Base-by-base conservation (phyloP, 2,329 filamentous ascomycete species). In the Colletotrichum zoysiae region DNA sequence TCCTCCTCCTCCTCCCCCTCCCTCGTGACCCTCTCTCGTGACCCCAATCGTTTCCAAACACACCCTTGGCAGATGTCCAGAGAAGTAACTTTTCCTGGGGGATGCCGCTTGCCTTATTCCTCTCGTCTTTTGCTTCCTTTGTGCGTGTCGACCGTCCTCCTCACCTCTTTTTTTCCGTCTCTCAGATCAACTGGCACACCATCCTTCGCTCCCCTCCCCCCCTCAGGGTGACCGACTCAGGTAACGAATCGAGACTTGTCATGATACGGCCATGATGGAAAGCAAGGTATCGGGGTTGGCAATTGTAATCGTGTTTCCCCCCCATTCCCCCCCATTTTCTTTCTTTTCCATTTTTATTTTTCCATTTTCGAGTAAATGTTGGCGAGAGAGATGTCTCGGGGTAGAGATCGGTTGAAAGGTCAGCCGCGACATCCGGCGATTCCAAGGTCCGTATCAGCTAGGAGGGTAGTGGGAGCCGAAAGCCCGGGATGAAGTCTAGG, bases 71-170 rank as follows among this genome's bases (percentile, higher is more conserved):
- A 40, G 9, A 23, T 55, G 61, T 64, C 61, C 61, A 55, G 35
- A 64, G 55, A 33, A 42, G 35, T 64, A 42, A 55, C 23, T 42
- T 55, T 53, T 51, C 9, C n/a, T 11, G 46, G 46, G 46, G n/a
- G 8, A 8, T 18, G 26, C 8, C 20, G 26, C 18, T 33, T 33
- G 12, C 23, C 23, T 42, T n/a, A 11, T 20, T 2, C 8, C 35
- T 5, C 23, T 20, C 5, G 8, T 26, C 14, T 62, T 18, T 23
- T 48, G 6, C 26, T 61, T 20, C 33, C 30, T 50, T 26, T 9
- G 53, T 20, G 11, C 9, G 1, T 38, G 33, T 48, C n/a, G 12
- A 20, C 46, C 7, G 26, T 9, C 26, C 14, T 23, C 46, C 14
- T 6, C 3, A 3, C 14, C 6, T 5, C 5, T 18, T 40, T 8